Evolutionary conservation across 202 grass and related monocot genomes (phyloP), one percentile per base, ranked within the genome.

Genomic region (Brachypodium distachyon): DNA sequence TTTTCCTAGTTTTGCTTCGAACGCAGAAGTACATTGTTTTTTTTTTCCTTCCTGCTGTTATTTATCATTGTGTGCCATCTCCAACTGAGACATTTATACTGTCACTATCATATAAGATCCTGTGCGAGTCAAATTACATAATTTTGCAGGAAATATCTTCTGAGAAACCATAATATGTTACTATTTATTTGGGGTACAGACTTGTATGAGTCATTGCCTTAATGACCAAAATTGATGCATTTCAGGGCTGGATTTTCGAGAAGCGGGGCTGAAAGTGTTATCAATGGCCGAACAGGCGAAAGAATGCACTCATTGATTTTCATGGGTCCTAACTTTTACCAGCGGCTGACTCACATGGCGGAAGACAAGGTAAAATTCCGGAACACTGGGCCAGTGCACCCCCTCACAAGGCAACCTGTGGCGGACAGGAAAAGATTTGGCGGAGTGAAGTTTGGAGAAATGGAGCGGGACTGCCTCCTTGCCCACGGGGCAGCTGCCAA

Each of bases 281-380:
- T 97, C 10, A 93, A 88, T 81, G 94, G 94, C 1, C 83, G 76
- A 52, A 97, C 88, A 10, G 90, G 93, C 27, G 88, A 91, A 84
- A 89, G 92, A 79, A 81, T 86, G 83, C 25, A 77, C 4, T 87
- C 83, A 14, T 64, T 97, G 73, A 81, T 97, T 74, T 97, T 93
- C 78, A 93, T 89, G 65, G 94, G 86, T 9, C 90, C 90, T 44
- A 89, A 81, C 17, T 97, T 89, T 78, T 91, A 97, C 57, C 88
- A 93, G 76, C 55, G 90, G 56, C 77, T 97, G 54, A 89, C 87
- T 50, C 93, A 93, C 63, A 97, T 93, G 90, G 84, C 88, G 0
- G 86, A 97, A 86, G 94, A 97, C 42, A 97, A 97, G 77, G 90
- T 97, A 28, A 97, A 97, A 43, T 97, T 93, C 74, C 78, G 94